Percentiles rank a stretch among this genome's conserved stretches.
Evolutionary conservation across 768 basidiomycete species (phyloP).

Genomic region (Lactarius akahatsu): DNA sequence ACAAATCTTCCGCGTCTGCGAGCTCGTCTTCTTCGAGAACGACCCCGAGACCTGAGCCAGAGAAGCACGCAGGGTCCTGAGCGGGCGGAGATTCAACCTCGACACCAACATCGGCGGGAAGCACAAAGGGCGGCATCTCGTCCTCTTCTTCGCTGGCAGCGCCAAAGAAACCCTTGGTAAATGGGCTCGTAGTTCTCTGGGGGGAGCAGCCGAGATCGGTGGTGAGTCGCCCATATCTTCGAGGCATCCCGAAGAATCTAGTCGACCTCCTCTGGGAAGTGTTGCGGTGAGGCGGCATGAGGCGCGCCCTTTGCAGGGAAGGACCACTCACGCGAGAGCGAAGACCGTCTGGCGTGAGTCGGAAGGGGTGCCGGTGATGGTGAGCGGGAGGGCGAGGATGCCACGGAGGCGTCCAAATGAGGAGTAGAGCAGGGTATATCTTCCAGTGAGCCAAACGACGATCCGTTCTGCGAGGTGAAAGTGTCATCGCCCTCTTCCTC

Average conservation of each 20-base stretch:
- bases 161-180: constrained; percentile 52
- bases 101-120: constrained; percentile 47
- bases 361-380: constrained; percentile 32
- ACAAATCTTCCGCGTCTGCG: constrained; percentile 44
- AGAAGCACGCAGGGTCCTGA: constrained; percentile 39
- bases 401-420: constrained; percentile 36
- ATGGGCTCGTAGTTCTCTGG: constrained; percentile 52
- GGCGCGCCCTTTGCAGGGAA: constrained; percentile 40
- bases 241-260: constrained; percentile 74
- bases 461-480: constrained; percentile 37
- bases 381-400: constrained; percentile 34
- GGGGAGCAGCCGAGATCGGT: constrained; percentile 39
- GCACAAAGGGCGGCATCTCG: constrained; percentile 49
- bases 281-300: constrained; percentile 27
- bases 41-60: constrained; percentile 37
- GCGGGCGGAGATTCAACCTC: constrained; percentile 32
- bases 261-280: constrained; percentile 55
- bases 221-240: constrained; percentile 54
- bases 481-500: constrained; percentile 70
- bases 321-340: constrained; percentile 68
- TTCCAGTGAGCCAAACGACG: constrained; percentile 34
- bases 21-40: constrained; percentile 50
- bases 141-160: constrained; percentile 47
- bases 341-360: constrained; percentile 39
- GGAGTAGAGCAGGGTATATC: constrained; percentile 36